Base-by-base conservation (phyloP, 257 asterid species). In the Scutellaria galericulata region DNA sequence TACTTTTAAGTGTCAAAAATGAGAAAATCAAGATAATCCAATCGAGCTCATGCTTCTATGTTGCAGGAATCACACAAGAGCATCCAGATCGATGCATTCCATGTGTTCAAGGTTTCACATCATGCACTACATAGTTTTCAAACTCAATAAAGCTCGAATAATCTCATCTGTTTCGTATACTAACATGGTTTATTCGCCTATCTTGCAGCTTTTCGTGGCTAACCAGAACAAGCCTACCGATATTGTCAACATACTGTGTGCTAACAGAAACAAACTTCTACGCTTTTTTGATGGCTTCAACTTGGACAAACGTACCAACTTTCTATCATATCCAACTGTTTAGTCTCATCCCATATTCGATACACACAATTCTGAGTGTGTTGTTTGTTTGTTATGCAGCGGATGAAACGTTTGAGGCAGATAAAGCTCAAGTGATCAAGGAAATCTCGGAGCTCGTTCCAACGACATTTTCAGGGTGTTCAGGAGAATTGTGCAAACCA, bases 1-100 rank as follows among this genome's bases (percentile, higher is more conserved):
- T 13, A 3, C 37, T 50, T 13, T 50, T 15, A 50, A n/a, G 7
- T 50, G 50, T 45, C 0, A 4, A 12, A 50, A 31, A 31, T 31
- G 22, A 50, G 22, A 50, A n/a, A 50, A 50, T 50, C 0, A 11
- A 18, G 13, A 31, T 2, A 31, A 31, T 31, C 37, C 2, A 31
- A 31, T 31, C 37, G 3, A 31, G 37, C 37, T 31, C 5, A 4
- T 31, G 37, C 18, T 41, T 47, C 24, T 48, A 22, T 73, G 47
- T 68, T 83, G 84, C 97, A 91, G 97, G 99, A 91, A 78, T 59
- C 95, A 42, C 91, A 91, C 86, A 89, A 86, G 83, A 85, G 82
- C 90, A 91, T 94, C 72, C 97, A 86, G 74, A 77, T 94, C 3
- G 95, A 90, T 55, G 86, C 98, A 9, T 92, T 92, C 80, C 98